Conservation (phyloP, 352 stramenopile genomes). For the Phytophthora pinifolia region DNA sequence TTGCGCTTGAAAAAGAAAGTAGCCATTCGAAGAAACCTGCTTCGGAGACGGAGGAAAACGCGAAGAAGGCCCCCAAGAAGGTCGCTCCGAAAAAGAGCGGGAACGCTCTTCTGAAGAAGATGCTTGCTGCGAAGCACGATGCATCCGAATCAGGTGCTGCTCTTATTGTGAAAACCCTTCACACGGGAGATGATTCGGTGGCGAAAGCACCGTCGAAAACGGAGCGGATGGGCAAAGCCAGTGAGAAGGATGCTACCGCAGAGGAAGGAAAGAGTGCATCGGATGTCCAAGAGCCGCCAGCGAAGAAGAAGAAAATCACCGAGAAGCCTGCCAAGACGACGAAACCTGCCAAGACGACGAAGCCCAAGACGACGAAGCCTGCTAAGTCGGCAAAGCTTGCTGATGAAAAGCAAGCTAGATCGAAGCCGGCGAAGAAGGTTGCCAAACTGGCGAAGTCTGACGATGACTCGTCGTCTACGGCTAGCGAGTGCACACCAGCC, state of each 20-base stretch:
- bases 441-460: neutral
- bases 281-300: constrained; percentile 16
- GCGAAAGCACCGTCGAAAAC: constrained; percentile 12
- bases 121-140: constrained; percentile 32
- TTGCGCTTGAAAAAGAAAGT: too few relatives aligned
- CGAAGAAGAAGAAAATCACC: constrained; percentile 33
- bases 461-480: constrained; percentile 26
- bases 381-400: too few relatives aligned
- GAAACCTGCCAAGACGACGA: constrained; percentile 9
- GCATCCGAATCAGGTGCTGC: constrained; percentile 25
- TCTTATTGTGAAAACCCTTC: constrained; percentile 23
- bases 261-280: constrained; percentile 4
- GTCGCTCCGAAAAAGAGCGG: constrained; percentile 27
- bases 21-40: too few relatives aligned
- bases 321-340: constrained; percentile 5
- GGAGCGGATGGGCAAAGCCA: constrained; percentile 26
- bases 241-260: constrained; percentile 14
- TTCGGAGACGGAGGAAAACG: constrained; percentile 12
- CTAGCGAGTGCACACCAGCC: constrained; percentile 16
- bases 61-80: constrained; percentile 23
- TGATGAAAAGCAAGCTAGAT: neutral
- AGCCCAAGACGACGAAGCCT: constrained; percentile 13
- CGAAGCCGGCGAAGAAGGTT: constrained; percentile 20
- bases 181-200: constrained; percentile 2
- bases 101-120: constrained; percentile 34